Evolutionary conservation across 257 asterid species (phyloP).

Genomic region (Phtheirospermum japonicum): DNA sequence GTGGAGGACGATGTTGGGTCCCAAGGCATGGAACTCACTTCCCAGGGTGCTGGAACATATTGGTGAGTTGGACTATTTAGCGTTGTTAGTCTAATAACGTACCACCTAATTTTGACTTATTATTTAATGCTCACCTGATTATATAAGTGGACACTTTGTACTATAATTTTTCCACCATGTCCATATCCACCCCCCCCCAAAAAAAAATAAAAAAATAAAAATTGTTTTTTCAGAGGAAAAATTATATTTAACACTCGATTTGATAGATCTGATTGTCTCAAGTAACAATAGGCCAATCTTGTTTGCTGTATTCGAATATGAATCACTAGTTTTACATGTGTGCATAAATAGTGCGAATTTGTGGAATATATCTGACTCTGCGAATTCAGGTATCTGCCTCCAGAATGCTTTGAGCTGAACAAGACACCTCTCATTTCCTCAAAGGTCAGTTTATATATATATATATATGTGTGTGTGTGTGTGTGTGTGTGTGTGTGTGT

Average conservation of each 20-base stretch:
- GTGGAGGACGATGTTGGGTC: constrained; percentile 98
- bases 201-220: no score
- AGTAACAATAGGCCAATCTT: constrained; percentile 6
- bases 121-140: no score
- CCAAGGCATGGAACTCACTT: constrained; percentile 99
- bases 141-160: no score
- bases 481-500: no score
- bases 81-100: no score
- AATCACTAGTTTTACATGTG: background rate
- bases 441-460: constrained; percentile 51
- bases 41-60: constrained; percentile 99
- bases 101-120: no score
- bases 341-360: constrained; percentile 10
- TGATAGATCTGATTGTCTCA: background rate
- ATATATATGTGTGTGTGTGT: background rate
- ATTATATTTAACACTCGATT: no score
- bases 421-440: constrained; percentile 96
- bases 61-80: constrained; percentile 55
- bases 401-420: constrained; percentile 97
- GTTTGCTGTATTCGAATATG: no score
- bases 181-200: no score
- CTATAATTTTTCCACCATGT: background rate
- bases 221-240: no score
- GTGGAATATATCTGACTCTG: constrained; percentile 16
- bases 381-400: constrained; percentile 88